Evolutionary conservation across 495 filamentous ascomycete species (phyloP).

Genomic region (Haplographium delicatum): DNA sequence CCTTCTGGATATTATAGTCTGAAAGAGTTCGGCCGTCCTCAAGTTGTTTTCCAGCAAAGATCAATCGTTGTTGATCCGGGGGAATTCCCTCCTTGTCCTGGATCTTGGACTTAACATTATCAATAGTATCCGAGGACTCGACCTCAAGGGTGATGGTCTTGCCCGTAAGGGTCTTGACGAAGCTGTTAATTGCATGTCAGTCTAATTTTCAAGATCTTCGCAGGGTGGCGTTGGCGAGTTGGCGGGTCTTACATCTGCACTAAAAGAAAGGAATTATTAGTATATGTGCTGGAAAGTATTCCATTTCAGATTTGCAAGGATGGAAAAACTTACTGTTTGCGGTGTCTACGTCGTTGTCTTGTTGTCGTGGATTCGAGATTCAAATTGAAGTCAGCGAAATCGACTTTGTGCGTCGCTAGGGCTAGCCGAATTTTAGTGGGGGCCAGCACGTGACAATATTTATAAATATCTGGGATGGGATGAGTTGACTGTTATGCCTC

Average conservation of each 20-base stretch:
- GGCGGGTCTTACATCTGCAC: constrained; percentile 37
- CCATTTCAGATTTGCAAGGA: neutral
- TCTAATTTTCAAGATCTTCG: constrained; percentile 11
- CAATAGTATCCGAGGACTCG: constrained; percentile 98
- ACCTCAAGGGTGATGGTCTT: constrained; percentile 99
- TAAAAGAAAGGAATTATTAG: constrained; percentile 21
- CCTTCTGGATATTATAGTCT: constrained; percentile 99
- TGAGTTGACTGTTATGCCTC: too few species aligned
- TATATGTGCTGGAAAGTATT: constrained; percentile 11
- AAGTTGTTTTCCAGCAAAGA: constrained; percentile 99
- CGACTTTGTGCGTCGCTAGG: constrained; percentile 1
- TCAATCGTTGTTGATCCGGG: constrained; percentile 97
- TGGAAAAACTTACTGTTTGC: constrained; percentile 32
- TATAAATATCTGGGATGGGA: too few species aligned
- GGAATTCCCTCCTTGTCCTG: constrained; percentile 99
- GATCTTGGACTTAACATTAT: constrained; percentile 95
- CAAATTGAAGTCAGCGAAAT: constrained; percentile 13
- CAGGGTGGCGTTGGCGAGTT: neutral
- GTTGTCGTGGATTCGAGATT: constrained; percentile 20
- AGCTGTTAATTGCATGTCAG: constrained; percentile 52
- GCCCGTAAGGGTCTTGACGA: constrained; percentile 96
- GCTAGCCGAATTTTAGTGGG: neutral
- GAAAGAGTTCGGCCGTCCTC: constrained; percentile 98
- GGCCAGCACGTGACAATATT: constrained; percentile 4
- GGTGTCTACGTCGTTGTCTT: constrained; percentile 25